Evolutionary conservation across 108 stramenopile species (phyloP).

Genomic region (Skeletonema marinoi): DNA sequence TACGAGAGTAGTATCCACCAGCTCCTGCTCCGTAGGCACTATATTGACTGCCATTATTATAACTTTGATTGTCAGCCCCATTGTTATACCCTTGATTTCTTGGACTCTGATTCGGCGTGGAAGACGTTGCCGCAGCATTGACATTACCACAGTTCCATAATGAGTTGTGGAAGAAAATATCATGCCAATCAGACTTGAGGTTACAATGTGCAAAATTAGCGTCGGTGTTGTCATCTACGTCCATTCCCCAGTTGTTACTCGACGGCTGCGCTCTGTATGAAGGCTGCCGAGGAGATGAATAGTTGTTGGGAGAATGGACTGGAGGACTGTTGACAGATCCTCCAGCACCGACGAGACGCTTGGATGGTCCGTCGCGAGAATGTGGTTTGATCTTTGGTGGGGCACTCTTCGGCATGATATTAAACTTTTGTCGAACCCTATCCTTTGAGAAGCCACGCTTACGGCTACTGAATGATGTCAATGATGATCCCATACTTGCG

Average conservation of each 20-base stretch:
- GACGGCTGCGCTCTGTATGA: background rate
- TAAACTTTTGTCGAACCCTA: constrained; percentile 29
- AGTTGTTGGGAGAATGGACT: constrained; percentile 8
- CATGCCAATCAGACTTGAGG: background rate
- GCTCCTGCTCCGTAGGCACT: background rate
- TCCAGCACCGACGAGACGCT: constrained; percentile 24
- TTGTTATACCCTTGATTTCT: constrained; percentile 23
- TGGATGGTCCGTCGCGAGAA: constrained; percentile 67
- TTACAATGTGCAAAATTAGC: background rate
- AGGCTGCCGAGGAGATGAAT: constrained; percentile 4
- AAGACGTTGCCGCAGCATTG: constrained; percentile 51
- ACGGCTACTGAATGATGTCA: constrained; percentile 29
- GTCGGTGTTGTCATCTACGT: background rate
- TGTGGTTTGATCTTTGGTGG: constrained; percentile 79
- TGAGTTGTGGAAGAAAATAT: constrained; percentile 64
- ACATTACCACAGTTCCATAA: constrained; percentile 80
- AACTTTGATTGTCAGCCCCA: constrained; percentile 2
- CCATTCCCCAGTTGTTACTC: constrained; percentile 63
- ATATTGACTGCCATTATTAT: background rate
- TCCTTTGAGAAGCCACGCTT: constrained; percentile 49
- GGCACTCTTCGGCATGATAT: constrained; percentile 44
- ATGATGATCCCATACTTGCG: background rate
- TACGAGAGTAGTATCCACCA: background rate
- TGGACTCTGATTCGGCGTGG: constrained; percentile 42
- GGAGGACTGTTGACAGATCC: background rate